Base-by-base conservation (phyloP, 345 rosid genomes). In the Eutrema heterophyllum region DNA sequence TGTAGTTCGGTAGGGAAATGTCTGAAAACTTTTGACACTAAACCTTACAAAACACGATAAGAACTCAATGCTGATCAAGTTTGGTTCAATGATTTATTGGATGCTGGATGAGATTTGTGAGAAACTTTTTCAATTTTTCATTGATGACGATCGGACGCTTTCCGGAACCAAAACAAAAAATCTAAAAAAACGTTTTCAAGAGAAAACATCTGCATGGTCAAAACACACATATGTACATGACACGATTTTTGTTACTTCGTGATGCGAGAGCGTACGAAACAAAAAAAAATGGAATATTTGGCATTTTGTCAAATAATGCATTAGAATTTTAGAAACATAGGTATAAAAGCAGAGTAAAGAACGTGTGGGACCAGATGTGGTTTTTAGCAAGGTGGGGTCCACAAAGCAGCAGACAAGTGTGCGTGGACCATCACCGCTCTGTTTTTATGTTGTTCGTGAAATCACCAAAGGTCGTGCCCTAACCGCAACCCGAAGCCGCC, bases 391-490 rank as follows among this genome's bases (percentile, higher is more conserved):
- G n/a, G 33, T 43, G 26, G 74, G 70, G 57, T 54, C 58, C 38
- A 70, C n/a, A 64, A 16, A 32, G 49, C 18, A 76, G 71, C 39
- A 76, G 80, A 77, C 80, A 77, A 77, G 61, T 70, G 61, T 77
- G 76, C 71, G 80, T 70, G 80, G 80, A 77, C 80, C 76, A 64
- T 49, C 67, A 77, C 80, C 71, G 71, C 54, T 70, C 33, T 77
- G 75, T 46, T 70, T 62, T 61, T 27, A 33, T 60, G 69, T 60
- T 68, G 62, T 36, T 36, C 61, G 58, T 40, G 51, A 52, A 46
- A 30, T 21, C 41, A 32, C 53, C 40, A 71, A 72, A 63, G 75
- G 49, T 64, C 71, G 72, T 70, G 71, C 76, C 80, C 80, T 75
- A 75, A 75, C 79, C 74, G 74, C 74, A 75, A 62, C 76, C 62